Conservation (phyloP, 768 basidiomycete species). For the Lentinula aciculospora region DNA sequence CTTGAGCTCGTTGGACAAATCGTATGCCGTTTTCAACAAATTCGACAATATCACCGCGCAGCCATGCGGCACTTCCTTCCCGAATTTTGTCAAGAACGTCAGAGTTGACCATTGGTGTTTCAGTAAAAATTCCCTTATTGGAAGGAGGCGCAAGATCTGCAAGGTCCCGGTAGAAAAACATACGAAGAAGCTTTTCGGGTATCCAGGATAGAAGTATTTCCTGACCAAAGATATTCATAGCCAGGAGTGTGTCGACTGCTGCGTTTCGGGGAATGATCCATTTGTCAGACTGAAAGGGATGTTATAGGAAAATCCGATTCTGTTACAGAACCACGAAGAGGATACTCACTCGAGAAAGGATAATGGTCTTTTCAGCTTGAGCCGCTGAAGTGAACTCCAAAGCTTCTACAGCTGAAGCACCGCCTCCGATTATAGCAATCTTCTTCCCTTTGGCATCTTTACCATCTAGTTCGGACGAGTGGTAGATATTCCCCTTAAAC, state of each 20-base stretch:
- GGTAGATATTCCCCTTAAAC: constrained; percentile 13
- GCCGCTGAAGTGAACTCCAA: constrained; percentile 12
- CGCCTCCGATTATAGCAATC: constrained; percentile 22
- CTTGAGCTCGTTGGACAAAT: constrained; percentile 30
- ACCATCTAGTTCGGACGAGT: constrained; percentile 43
- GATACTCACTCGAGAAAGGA: constrained; percentile 1
- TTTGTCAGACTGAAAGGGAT: constrained; percentile 13
- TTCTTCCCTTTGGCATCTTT: constrained; percentile 16
- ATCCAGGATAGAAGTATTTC: constrained; percentile 48
- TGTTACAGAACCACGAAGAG: background rate
- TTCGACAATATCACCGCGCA: constrained; percentile 39
- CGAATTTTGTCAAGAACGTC: constrained; percentile 42
- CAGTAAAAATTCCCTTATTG: constrained; percentile 37
- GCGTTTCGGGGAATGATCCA: constrained; percentile 47
- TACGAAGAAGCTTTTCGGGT: constrained; percentile 38
- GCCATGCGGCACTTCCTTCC: constrained; percentile 33
- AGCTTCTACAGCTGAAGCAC: constrained; percentile 42
- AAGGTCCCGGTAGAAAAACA: constrained; percentile 39
- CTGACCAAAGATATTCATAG: constrained; percentile 46
- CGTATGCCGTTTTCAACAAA: constrained; percentile 29
- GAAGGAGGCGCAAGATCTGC: constrained; percentile 34
- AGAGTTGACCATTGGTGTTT: constrained; percentile 48
- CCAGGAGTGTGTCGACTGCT: constrained; percentile 39
- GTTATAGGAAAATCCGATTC: background rate
- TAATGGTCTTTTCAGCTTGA: background rate